A percentile compares a stretch with the other conserved stretches of the same genome.
phyloP scores from a whole-genome alignment of 2,329 filamentous ascomycete species.

The Xylariaceae sp. region DNA sequence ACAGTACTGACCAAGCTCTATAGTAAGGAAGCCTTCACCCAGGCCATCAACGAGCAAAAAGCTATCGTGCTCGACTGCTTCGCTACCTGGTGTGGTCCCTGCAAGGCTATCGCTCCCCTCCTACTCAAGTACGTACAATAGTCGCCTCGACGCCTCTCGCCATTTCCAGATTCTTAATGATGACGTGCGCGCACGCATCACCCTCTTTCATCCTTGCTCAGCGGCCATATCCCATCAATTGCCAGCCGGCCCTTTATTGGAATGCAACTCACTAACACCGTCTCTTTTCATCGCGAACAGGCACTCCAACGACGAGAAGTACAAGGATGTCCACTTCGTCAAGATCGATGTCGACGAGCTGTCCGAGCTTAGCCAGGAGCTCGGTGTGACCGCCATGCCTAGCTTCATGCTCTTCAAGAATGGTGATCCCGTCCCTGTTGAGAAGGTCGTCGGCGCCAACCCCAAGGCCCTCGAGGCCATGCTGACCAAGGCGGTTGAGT shows the following conservation, averaged over 20 bases:
- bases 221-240: not conserved
- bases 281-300: conserved; percentile 33
- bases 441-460: conserved; percentile 77
- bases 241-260: not conserved
- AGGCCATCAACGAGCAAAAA: conserved; percentile 36
- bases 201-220: too few relatives aligned
- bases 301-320: conserved; percentile 52
- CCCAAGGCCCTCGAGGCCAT: conserved; percentile 57
- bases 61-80: conserved; percentile 81
- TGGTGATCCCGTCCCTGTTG: conserved; percentile 67
- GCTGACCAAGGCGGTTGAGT: conserved; percentile 20
- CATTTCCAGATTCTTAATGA: not conserved
- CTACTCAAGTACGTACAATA: conserved; percentile 54
- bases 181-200: not conserved
- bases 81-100: conserved; percentile 90
- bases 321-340: conserved; percentile 66
- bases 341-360: conserved; percentile 90
- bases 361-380: conserved; percentile 68
- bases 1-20: conserved; percentile 9
- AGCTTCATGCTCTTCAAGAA: conserved; percentile 84
- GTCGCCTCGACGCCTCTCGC: too few relatives aligned
- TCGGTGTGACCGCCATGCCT: conserved; percentile 86
- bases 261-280: too few relatives aligned
- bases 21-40: conserved; percentile 25
- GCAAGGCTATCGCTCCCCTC: conserved; percentile 81